Percentiles rank a stretch among this genome's conserved stretches.
Evolutionary conservation across 495 filamentous ascomycete genomes (phyloP).

Genomic region (Trichoderma gamsii): DNA sequence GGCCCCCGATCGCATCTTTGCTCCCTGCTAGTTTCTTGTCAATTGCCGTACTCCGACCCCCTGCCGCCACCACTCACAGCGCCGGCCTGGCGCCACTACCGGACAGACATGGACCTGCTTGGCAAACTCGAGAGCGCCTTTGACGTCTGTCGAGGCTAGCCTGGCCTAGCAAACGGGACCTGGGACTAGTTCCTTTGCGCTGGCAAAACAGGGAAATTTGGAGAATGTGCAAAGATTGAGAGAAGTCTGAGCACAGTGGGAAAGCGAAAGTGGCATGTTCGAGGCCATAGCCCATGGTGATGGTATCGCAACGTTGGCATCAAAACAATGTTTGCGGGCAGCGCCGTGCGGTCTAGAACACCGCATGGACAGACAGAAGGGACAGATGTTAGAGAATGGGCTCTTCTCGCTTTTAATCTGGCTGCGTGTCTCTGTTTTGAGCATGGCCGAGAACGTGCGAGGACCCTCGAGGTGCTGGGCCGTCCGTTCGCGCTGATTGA

Average conservation of each 20-base stretch:
- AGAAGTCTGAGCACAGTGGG: not conserved
- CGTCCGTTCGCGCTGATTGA: constrained; percentile 10
- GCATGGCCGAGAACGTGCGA: constrained; percentile 10
- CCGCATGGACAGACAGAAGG: not conserved
- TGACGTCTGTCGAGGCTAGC: not conserved
- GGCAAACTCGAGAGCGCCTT: not conserved
- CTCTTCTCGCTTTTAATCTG: not conserved
- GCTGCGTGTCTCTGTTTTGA: not conserved
- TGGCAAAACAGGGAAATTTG: not conserved
- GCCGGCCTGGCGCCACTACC: constrained; percentile 3
- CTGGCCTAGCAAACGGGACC: not conserved
- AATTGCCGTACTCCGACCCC: constrained; percentile 6
- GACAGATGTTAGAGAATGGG: not conserved
- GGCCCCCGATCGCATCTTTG: constrained; percentile 5
- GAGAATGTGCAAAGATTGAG: too few species aligned
- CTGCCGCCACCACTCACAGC: constrained; percentile 6
- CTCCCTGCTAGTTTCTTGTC: not conserved
- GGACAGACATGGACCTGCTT: not conserved
- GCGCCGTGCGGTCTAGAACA: not conserved
- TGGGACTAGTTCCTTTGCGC: not conserved
- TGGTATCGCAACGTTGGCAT: not conserved
- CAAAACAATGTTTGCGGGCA: not conserved
- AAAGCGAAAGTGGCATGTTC: constrained; percentile 2
- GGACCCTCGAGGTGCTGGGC: not conserved
- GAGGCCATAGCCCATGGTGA: not conserved